Percentiles rank a stretch among this genome's conserved stretches.
Conservation (phyloP, 2,329 filamentous ascomycete genomes). For the Alternaria triticimaculans region DNA sequence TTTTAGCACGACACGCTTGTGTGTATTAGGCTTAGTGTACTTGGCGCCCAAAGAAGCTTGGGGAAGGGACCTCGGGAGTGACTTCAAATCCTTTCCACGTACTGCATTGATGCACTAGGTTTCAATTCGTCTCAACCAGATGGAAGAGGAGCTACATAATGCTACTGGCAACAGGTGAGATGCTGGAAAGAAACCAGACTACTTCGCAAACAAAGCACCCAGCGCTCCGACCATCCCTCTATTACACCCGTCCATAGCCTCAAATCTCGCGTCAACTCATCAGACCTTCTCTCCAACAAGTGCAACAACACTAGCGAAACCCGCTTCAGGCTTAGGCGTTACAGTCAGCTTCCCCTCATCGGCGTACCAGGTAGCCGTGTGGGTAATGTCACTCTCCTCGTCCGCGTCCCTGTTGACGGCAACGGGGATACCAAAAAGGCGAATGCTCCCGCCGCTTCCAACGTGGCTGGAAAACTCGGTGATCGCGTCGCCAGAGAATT, state of each 20-base stretch:
- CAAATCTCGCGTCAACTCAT: not conserved
- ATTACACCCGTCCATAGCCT: too few species aligned
- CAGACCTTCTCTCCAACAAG: not conserved
- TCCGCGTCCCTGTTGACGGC: too few species aligned
- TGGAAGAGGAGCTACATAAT: too few species aligned
- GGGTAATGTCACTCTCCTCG: not conserved
- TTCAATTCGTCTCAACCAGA: too few species aligned
- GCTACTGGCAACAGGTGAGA: too few species aligned
- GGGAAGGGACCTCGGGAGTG: too few species aligned
- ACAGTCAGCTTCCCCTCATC: not conserved
- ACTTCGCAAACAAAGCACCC: not conserved
- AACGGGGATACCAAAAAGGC: not conserved
- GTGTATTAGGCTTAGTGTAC: not conserved
- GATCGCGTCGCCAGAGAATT: not conserved
- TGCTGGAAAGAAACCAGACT: too few species aligned
- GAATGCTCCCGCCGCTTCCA: not conserved
- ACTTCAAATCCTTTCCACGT: too few species aligned
- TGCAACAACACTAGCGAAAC: not conserved
- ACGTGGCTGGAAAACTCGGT: too few species aligned
- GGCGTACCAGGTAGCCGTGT: not conserved
- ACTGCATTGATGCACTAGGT: too few species aligned
- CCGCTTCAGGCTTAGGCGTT: not conserved
- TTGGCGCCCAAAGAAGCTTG: not conserved
- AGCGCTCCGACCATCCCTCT: too few species aligned
- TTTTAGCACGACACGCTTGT: not conserved